These are phyloP conservation scores for Coccomyxa sp. DNA, from an alignment of 139 green algal species.

Conservation along the genomic window DNA sequence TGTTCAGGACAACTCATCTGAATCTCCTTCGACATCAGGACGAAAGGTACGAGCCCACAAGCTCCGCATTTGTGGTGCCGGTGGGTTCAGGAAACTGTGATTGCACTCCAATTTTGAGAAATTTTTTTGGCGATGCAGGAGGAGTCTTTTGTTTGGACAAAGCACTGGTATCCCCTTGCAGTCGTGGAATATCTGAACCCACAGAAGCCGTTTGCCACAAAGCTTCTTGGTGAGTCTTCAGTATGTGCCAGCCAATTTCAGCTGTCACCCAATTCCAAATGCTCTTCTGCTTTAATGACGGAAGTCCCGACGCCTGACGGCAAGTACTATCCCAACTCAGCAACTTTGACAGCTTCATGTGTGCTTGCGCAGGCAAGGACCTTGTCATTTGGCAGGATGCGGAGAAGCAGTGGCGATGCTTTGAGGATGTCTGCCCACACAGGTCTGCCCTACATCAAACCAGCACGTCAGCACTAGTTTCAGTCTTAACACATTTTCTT, in stretches of 20 bases:
- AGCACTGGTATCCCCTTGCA: slow-evolving; percentile 43
- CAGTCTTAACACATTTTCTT: background rate
- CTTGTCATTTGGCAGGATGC: slow-evolving; percentile 36
- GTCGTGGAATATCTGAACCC: slow-evolving; percentile 28
- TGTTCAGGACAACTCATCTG: too few relatives aligned
- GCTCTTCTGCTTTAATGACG: background rate
- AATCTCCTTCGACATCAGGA: too few relatives aligned
- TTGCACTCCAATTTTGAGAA: too few relatives aligned
- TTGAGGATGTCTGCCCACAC: slow-evolving; percentile 53
- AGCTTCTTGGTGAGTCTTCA: slow-evolving; percentile 29
- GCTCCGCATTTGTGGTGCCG: too few relatives aligned
- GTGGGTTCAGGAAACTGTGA: too few relatives aligned
- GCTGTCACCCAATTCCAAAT: background rate
- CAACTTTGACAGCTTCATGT: background rate
- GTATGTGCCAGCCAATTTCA: background rate
- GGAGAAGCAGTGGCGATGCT: slow-evolving; percentile 25
- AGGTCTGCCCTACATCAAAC: slow-evolving; percentile 18
- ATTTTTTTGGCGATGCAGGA: background rate
- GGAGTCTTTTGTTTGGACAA: slow-evolving; percentile 8
- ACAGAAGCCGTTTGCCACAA: slow-evolving; percentile 9
- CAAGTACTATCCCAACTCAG: background rate
- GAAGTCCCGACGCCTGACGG: background rate
- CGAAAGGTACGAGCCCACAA: too few relatives aligned
- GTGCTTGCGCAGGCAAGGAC: slow-evolving; percentile 8
- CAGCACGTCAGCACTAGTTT: background rate